Percentiles rank a stretch among this genome's conserved stretches.
These are phyloP conservation scores for Pseudofabraea citricarpa DNA, from an alignment of 2,329 filamentous ascomycete species.

Conservation along the genomic window DNA sequence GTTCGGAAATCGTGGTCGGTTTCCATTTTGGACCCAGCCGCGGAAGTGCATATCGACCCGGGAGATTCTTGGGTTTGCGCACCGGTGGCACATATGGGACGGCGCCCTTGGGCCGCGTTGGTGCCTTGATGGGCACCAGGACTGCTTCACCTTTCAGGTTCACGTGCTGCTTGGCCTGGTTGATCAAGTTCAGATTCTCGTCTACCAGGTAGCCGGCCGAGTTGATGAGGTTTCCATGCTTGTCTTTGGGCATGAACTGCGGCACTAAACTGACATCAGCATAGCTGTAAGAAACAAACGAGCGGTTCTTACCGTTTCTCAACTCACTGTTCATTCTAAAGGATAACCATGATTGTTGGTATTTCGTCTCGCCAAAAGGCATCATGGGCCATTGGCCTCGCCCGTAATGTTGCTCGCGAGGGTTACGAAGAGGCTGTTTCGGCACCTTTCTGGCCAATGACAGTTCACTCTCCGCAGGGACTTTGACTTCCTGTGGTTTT, in stretches of 20 bases:
- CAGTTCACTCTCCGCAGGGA: too few species aligned
- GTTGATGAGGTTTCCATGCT: background rate
- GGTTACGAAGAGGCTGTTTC: too few species aligned
- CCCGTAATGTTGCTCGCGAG: constrained; percentile 7
- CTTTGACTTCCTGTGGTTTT: too few species aligned
- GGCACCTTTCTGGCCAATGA: too few species aligned
- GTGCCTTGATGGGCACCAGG: background rate
- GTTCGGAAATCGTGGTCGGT: constrained; percentile 10
- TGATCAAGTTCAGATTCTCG: background rate
- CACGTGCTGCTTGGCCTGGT: background rate
- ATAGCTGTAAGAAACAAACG: too few species aligned
- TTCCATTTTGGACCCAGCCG: constrained; percentile 11
- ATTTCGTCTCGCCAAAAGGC: constrained; percentile 25
- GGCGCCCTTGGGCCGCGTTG: background rate
- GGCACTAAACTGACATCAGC: background rate
- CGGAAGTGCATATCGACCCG: constrained; percentile 13
- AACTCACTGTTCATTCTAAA: constrained; percentile 20
- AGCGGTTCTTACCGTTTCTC: constrained; percentile 16
- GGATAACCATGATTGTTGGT: constrained; percentile 17
- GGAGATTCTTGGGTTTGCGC: background rate
- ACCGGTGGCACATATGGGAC: background rate
- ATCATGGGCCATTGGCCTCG: constrained; percentile 13
- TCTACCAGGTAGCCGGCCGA: background rate
- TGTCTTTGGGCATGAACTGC: background rate
- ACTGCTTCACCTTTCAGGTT: background rate